Base-by-base conservation (phyloP, 352 stramenopile species). In the Phytopythium boreale region DNA sequence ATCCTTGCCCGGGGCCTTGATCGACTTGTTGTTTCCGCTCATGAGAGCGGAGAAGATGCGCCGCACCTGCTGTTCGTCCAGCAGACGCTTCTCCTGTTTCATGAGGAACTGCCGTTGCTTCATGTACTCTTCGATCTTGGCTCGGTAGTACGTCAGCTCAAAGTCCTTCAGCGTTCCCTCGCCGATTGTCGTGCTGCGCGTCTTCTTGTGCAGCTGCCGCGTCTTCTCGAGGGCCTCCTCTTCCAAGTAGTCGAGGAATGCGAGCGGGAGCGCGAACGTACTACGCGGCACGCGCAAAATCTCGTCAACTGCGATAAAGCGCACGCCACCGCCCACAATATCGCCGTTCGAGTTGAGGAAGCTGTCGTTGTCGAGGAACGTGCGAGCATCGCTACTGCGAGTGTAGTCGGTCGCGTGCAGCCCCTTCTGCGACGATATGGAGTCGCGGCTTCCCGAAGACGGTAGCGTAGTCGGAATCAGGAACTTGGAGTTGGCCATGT, bases 401-500 rank as follows among this genome's bases (percentile, higher is more conserved):
- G 37, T 72, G 51, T 64, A 66, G 41, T 72, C 62, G 5, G 9
- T 26, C 43, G 64, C 26, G 24, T 50, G 60, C 2, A 51, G 29
- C 10, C 26, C 43, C n/a, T 43, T 27, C n/a, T 24, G 49, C 15
- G 49, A 56, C 17, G 26, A 37, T 2, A 62, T 14, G 1, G 56
- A 62, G 41, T 62, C 56, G 6, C 56, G 56, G 26, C 17, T 43
- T 10, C 78, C 74, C n/a, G 65, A 71, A 41, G 70, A 60, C 39
- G 71, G 66, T 19, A 91, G 59, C 0, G 71, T 84, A 39, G 85
- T 92, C 3, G 85, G 82, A 24, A 93, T 77, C 22, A 93, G 65
- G 63, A 86, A 93, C 62, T 93, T 93, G 56, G 82, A 56, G 59
- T 84, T 82, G 19, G 85, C 85, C 76, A 91, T 91, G 58, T 92